Base-by-base conservation (phyloP, 306 rosid species). In the Sechiopsis laciniata region DNA sequence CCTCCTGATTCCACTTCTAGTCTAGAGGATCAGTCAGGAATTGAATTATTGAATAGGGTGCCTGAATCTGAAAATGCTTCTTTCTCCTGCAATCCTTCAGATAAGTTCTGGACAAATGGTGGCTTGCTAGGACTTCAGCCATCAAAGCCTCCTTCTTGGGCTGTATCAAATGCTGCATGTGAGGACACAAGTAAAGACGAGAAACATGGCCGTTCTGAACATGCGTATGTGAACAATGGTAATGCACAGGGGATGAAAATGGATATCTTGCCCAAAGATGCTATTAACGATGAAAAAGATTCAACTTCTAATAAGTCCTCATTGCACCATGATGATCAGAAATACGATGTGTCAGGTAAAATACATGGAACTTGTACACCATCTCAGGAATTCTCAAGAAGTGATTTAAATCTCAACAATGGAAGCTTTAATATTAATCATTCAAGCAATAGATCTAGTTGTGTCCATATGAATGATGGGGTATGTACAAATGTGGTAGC, bases 111-210 rank as follows among this genome's bases (percentile, higher is more conserved):
- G 99, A 94, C 99, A 55, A 94, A 94, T 76, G 99, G 99, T 81
- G 96, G 96, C 80, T 82, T 94, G 52, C 80, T 94, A 76, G 99
- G 99, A 83, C 99, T 94, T 77, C 86, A 89, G 82, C 99, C 99
- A 72, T 89, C 97, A 71, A 94, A 94, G 78, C 97, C 99, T 76
- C 91, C 96, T 58, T 91, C 87, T 78, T 91, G 87, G 76, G 32
- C 77, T 52, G 64, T 76, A 83, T 58, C 96, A 76, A 84, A 77
- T 78, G 79, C 88, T 76, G 70, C 72, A 61, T 76, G 69, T 60
- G 85, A 82, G 72, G 81, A 75, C 69, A 54, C 74, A 24, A 80
- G 75, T 74, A 72, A 78, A 75, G 69, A 32, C 26, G 87, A 87
- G 67, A 55, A 74, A 54, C 55, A 69, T 68, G 78, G 56, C 74